Percentiles rank a stretch among this genome's conserved stretches.
These are phyloP conservation scores for Exophiala dermatitidis DNA, from an alignment of 2,329 filamentous ascomycete species.

Conservation along the genomic window DNA sequence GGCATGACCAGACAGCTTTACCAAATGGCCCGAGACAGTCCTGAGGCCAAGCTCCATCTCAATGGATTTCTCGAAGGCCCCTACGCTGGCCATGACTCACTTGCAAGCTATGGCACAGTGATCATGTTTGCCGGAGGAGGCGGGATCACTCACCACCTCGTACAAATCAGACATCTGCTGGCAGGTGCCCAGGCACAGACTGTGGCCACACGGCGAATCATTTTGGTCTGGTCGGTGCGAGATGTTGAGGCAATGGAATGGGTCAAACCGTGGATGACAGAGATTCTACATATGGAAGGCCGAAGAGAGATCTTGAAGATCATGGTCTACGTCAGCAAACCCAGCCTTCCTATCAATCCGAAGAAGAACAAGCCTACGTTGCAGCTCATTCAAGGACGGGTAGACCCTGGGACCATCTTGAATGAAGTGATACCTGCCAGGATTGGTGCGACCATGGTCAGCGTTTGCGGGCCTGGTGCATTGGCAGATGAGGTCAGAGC, in stretches of 20 bases:
- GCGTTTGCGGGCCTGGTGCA: constrained; percentile 56
- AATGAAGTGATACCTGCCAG: constrained; percentile 50
- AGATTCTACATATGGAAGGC: constrained; percentile 53
- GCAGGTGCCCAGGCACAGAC: constrained; percentile 46
- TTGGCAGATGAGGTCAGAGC: constrained; percentile 56
- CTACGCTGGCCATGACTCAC: constrained; percentile 53
- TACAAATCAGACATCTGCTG: constrained; percentile 54
- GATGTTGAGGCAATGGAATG: constrained; percentile 55
- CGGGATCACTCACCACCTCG: constrained; percentile 59
- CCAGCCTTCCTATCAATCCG: constrained; percentile 48
- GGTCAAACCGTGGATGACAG: constrained; percentile 60
- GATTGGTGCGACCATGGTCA: constrained; percentile 54
- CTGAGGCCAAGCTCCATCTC: constrained; percentile 45
- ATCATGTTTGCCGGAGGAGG: constrained; percentile 60
- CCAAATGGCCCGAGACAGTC: constrained; percentile 42
- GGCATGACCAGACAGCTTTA: constrained; percentile 57
- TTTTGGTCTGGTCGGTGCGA: constrained; percentile 58
- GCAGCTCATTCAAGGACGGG: constrained; percentile 56
- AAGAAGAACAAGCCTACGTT: constrained; percentile 51
- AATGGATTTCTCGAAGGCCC: constrained; percentile 57
- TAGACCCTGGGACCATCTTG: constrained; percentile 49
- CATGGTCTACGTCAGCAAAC: constrained; percentile 57
- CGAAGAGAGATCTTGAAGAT: constrained; percentile 54
- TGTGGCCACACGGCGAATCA: constrained; percentile 52
- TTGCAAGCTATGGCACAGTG: constrained; percentile 57